Evolutionary conservation across 2,329 filamentous ascomycete species (phyloP).

Genomic region (Fusarium sp.): DNA sequence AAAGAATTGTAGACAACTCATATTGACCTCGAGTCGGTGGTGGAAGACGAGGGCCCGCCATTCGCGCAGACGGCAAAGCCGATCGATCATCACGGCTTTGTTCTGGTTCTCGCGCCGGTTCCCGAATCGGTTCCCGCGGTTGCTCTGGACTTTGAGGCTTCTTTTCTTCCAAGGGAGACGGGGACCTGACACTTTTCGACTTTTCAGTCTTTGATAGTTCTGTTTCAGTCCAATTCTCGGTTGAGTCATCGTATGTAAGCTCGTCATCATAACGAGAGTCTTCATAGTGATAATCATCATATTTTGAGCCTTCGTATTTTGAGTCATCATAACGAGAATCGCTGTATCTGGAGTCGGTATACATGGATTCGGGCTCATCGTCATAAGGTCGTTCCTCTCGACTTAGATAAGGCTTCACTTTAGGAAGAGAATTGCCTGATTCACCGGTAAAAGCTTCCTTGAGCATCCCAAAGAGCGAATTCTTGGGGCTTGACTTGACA

Average conservation of each 20-base stretch:
- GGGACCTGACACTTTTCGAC: constrained; percentile 26
- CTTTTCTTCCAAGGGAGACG: constrained; percentile 38
- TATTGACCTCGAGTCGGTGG: constrained; percentile 67
- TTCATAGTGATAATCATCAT: constrained; percentile 31
- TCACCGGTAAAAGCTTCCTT: constrained; percentile 73
- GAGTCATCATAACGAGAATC: constrained; percentile 34
- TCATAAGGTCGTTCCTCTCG: constrained; percentile 56
- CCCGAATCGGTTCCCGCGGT: background rate
- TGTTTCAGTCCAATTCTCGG: constrained; percentile 45
- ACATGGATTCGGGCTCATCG: constrained; percentile 42
- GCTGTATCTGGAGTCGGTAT: constrained; percentile 39
- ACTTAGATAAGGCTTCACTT: constrained; percentile 62
- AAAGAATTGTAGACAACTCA: constrained; percentile 69
- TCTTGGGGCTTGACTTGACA: constrained; percentile 59
- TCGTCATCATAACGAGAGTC: constrained; percentile 40
- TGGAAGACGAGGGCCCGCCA: constrained; percentile 51
- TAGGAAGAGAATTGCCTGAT: constrained; percentile 61
- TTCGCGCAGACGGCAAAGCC: constrained; percentile 41
- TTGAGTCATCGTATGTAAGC: constrained; percentile 33
- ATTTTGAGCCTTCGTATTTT: constrained; percentile 31
- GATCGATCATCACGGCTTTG: constrained; percentile 24
- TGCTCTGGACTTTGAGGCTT: constrained; percentile 18
- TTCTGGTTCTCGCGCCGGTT: constrained; percentile 1
- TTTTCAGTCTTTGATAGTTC: constrained; percentile 37
- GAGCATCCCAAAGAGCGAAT: constrained; percentile 67